Base-by-base conservation (phyloP, 257 asterid species). In the Lantana camara region DNA sequence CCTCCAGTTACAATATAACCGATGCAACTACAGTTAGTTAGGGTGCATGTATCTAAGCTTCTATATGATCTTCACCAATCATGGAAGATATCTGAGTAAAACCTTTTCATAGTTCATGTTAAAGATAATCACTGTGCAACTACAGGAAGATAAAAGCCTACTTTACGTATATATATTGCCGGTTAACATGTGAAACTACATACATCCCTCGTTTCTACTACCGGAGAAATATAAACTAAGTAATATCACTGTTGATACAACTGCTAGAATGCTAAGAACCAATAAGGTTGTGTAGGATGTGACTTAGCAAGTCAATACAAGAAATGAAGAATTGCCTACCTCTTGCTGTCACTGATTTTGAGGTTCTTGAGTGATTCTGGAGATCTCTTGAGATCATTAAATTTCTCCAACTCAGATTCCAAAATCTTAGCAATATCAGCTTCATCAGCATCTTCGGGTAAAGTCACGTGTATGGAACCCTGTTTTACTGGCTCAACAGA, bases 391-490 rank as follows among this genome's bases (percentile, higher is more conserved):
- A 79, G 79, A 65, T 56, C 73, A 63, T 70, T 75, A 47, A 73
- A 64, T 53, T 75, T 82, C 75, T 73, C 78, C 22, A 85, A 69
- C 75, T 84, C 84, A 12, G 90, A 77, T 79, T 83, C 90, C 74
- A 86, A 45, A 20, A 79, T 77, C 77, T 73, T 81, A 74, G 86
- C 87, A 35, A 89, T 76, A 6, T 83, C 90, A 44, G 59, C 78
- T 54, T 86, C 89, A 1, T 60, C 76, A 9, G 77, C 88, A 53
- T 72, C 79, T 66, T 84, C 84, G 1, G 93, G 93, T 46, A 84
- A 72, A 52, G 87, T 81, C 52, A 87, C 93, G 32, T 87, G 93
- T 61, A 87, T 77, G 0, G 95, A 87, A 22, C 93, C 90, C 60
- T 84, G 92, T 59, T 77, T 82, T 32, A 68, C 8, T 41, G 83